These are phyloP conservation scores for Leccinum griseonigrum DNA, from an alignment of 1,284 basidiomycete species.

Conservation along the genomic window DNA sequence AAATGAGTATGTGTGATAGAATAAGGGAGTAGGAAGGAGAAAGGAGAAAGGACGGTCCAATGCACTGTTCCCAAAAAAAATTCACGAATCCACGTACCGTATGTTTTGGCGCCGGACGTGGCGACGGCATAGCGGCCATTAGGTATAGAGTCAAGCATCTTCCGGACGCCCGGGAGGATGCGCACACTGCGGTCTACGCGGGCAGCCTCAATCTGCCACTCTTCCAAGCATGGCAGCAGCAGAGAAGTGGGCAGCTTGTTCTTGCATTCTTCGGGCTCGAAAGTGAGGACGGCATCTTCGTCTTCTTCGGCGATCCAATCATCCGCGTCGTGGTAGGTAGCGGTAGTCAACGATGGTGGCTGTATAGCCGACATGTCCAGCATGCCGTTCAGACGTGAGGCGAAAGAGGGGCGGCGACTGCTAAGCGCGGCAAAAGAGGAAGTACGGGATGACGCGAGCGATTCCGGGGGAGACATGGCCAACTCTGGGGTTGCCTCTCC, in stretches of 20 bases:
- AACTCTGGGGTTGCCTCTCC: conserved; percentile 40
- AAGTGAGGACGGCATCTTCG: conserved; percentile 33
- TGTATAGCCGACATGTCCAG: conserved; percentile 44
- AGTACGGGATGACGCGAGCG: conserved; percentile 42
- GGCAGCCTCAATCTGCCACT: conserved; percentile 61
- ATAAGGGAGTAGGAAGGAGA: neutral
- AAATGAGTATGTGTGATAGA: neutral
- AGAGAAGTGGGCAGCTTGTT: neutral
- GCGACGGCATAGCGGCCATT: conserved; percentile 70
- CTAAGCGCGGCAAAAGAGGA: conserved; percentile 38
- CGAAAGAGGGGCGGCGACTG: conserved; percentile 51
- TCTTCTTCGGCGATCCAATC: conserved; percentile 36
- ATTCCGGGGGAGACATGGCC: conserved; percentile 30
- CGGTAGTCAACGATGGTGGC: conserved; percentile 29
- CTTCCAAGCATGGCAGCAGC: conserved; percentile 38
- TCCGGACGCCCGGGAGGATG: conserved; percentile 72
- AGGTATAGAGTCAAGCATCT: conserved; percentile 68
- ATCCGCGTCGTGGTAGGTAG: conserved; percentile 31
- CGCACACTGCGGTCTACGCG: conserved; percentile 65
- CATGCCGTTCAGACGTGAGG: conserved; percentile 45
- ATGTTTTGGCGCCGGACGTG: conserved; percentile 75
- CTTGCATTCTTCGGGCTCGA: conserved; percentile 22
- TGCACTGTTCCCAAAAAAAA: neutral
- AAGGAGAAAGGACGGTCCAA: neutral
- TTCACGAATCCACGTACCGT: conserved; percentile 40